Conservation (phyloP, 371 early-diverging fungal species). For the Basidiobolus heterosporus region DNA sequence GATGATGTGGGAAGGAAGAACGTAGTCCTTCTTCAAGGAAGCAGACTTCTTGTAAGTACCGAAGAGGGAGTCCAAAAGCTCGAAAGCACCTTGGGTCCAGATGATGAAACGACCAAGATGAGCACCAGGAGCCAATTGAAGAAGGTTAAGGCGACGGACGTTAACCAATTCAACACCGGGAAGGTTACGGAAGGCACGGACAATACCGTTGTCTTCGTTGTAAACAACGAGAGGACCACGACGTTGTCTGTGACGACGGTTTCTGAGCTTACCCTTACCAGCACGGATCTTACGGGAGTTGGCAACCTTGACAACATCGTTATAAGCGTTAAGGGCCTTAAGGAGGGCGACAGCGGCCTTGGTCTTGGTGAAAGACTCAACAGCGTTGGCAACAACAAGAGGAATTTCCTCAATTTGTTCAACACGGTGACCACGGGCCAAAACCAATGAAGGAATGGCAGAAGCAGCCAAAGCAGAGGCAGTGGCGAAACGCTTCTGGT, state of each 20-base stretch:
- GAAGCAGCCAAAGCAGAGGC: slow-evolving; percentile 98
- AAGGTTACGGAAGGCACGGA: slow-evolving; percentile 97
- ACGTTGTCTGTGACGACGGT: slow-evolving; percentile 96
- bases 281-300: slow-evolving; percentile 94
- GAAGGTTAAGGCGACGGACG: slow-evolving; percentile 89
- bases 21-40: slow-evolving; percentile 85
- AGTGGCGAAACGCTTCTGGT: slow-evolving; percentile 96
- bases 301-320: slow-evolving; percentile 94
- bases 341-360: slow-evolving; percentile 90
- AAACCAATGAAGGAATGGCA: slow-evolving; percentile 88
- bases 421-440: slow-evolving; percentile 98
- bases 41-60: slow-evolving; percentile 74
- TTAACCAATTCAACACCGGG: slow-evolving; percentile 95
- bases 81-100: slow-evolving; percentile 97
- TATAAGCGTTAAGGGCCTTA: slow-evolving; percentile 84
- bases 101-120: slow-evolving; percentile 98
- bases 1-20: slow-evolving; percentile 76
- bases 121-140: slow-evolving; percentile 99
- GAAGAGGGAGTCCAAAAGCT: slow-evolving; percentile 85
- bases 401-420: slow-evolving; percentile 93
- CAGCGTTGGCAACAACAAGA: slow-evolving; percentile 75
- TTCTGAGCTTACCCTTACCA: slow-evolving; percentile 98
- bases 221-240: slow-evolving; percentile 97
- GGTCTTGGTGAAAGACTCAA: slow-evolving; percentile 85
- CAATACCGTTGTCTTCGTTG: slow-evolving; percentile 87